A percentile compares a stretch with the other conserved stretches of the same genome.
Evolutionary conservation across 2,329 filamentous ascomycete genomes (phyloP).

Genomic region (Epicoccum sorghinum): DNA sequence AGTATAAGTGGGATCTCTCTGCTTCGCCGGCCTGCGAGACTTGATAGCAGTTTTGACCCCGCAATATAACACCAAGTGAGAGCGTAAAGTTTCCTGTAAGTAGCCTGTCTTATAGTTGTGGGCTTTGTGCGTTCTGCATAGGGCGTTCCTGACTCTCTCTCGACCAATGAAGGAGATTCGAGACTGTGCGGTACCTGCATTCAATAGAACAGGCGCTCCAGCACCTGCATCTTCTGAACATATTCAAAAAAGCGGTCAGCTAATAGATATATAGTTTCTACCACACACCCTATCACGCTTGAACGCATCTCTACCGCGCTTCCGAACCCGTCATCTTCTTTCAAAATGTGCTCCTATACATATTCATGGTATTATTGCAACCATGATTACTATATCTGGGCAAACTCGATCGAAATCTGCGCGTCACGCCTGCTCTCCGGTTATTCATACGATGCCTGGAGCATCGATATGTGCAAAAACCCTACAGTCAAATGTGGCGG

Average conservation of each 20-base stretch:
- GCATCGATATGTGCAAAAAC: slow-evolving; percentile 56
- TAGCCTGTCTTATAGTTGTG: neutral
- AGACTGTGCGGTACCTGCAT: neutral
- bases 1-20: neutral
- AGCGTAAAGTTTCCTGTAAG: neutral
- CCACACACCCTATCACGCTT: too few species aligned
- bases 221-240: neutral
- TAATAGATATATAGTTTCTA: slow-evolving; percentile 15
- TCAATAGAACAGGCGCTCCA: neutral
- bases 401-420: slow-evolving; percentile 55
- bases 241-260: slow-evolving; percentile 16
- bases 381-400: slow-evolving; percentile 57
- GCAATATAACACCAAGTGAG: neutral
- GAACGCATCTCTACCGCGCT: neutral
- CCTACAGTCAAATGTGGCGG: slow-evolving; percentile 50
- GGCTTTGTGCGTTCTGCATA: neutral
- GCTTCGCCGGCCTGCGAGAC: too few species aligned
- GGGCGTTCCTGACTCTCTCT: neutral
- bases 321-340: neutral
- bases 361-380: slow-evolving; percentile 57
- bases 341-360: slow-evolving; percentile 54
- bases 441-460: slow-evolving; percentile 57
- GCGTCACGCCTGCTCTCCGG: slow-evolving; percentile 52
- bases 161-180: neutral
- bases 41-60: neutral